Base-by-base conservation (phyloP, 352 stramenopile genomes). In the Phytophthora boehmeriae region DNA sequence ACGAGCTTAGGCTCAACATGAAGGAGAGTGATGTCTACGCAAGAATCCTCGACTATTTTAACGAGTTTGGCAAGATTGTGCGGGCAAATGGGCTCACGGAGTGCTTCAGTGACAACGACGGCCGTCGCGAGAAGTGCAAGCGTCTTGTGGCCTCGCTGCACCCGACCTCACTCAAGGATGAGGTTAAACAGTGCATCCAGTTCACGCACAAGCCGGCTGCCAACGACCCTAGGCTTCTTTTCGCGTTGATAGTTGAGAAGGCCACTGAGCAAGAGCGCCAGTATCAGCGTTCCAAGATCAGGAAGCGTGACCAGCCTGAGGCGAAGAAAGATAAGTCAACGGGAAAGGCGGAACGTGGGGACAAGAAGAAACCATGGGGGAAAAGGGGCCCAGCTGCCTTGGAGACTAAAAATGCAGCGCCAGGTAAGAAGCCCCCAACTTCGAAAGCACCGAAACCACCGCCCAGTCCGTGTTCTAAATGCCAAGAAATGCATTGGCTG, bases 101-200 rank as follows among this genome's bases (percentile, higher is more conserved):
- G 11, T 36, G 30, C 11, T 36, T 36, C 30, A 11, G 11, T 6
- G 6, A 36, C 6, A 11, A 36, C 6, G 30, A 6, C 11, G 30
- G 30, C 6, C 6, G 30, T 6, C 30, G 30, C 11, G 51, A 44
- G 16, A 59, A 59, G 39, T 51, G 39, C 41, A 51, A 50, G 19
- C 13, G 53, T 2, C 25, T 54, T 1, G 25, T 54, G 6, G 22
- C 44, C 11, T 55, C 34, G 3, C 8, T 62, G 13, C n/a, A 36
- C 2, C 54, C 54, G 9, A 8, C 19, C 6, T 8, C 54, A n/a
- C 19, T 54, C 10, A 62, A 50, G 44, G 6, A 30, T 1, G 35
- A 44, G 5, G 54, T 54, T 5, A 54, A 54, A 8, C 44, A 50
- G 36, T 49, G 44, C 5, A 11, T 62, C n/a, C 35, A 44, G 1